Conservation (phyloP, 768 basidiomycete genomes). For the Mycena capillaripes region DNA sequence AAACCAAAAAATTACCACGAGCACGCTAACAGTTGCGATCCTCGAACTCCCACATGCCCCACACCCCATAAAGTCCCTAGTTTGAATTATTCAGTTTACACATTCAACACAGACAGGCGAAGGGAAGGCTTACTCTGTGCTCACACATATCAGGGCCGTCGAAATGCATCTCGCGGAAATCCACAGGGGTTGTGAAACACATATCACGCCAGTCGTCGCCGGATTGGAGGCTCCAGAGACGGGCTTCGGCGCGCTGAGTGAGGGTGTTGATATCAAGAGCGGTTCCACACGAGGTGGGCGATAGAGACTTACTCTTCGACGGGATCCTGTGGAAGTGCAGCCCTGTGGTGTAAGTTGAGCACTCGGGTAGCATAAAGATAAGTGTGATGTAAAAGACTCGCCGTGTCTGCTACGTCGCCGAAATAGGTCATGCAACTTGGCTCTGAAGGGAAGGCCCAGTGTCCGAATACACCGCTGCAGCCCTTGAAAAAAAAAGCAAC, state of each 20-base stretch:
- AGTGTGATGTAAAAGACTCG: neutral
- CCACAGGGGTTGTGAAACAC: slow-evolving; percentile 48
- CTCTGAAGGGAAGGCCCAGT: slow-evolving; percentile 45
- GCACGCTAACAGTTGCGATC: neutral
- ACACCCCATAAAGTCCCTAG: slow-evolving; percentile 18
- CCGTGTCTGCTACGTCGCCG: slow-evolving; percentile 46
- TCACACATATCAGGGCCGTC: slow-evolving; percentile 41
- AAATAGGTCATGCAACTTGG: slow-evolving; percentile 44
- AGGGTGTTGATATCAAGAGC: neutral
- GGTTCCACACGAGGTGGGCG: neutral
- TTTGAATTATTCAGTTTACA: too few species aligned
- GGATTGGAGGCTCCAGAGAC: slow-evolving; percentile 43
- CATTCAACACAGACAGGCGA: neutral
- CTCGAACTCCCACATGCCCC: slow-evolving; percentile 42
- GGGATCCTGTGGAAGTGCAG: slow-evolving; percentile 25
- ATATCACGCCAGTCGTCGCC: slow-evolving; percentile 47
- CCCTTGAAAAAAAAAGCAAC: slow-evolving; percentile 7
- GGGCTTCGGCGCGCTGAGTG: slow-evolving; percentile 44
- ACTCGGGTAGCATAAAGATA: neutral
- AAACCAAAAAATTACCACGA: neutral
- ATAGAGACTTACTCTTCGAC: slow-evolving; percentile 20
- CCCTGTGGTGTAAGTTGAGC: slow-evolving; percentile 29
- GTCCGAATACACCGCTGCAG: slow-evolving; percentile 37
- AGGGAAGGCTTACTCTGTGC: slow-evolving; percentile 31
- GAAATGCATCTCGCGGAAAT: slow-evolving; percentile 44